Conservation (phyloP, 2,329 filamentous ascomycete genomes). For the Monilinia aucupariae region DNA sequence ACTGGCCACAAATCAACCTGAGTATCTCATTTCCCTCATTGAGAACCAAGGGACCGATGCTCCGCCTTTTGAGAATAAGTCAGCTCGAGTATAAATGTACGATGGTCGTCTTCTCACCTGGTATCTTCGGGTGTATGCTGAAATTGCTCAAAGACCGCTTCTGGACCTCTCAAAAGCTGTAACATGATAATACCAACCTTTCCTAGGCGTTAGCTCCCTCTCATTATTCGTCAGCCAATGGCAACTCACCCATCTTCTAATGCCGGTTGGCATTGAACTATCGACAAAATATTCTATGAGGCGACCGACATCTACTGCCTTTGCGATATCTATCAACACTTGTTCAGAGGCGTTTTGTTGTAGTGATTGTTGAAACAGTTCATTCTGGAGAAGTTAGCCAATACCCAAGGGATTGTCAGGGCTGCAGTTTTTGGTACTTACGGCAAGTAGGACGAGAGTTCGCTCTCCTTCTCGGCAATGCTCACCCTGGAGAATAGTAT, state of each 20-base stretch:
- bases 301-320: not conserved
- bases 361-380: slow-evolving; percentile 18
- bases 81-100: not conserved
- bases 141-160: slow-evolving; percentile 21
- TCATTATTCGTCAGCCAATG: not conserved
- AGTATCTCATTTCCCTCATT: slow-evolving; percentile 30
- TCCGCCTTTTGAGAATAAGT: slow-evolving; percentile 18
- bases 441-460: slow-evolving; percentile 29
- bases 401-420: not conserved
- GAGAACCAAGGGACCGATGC: slow-evolving; percentile 25
- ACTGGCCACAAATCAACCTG: slow-evolving; percentile 26
- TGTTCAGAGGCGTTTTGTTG: not conserved
- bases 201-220: slow-evolving; percentile 2
- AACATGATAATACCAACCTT: slow-evolving; percentile 30
- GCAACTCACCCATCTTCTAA: slow-evolving; percentile 31
- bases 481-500: slow-evolving; percentile 24
- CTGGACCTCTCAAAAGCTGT: slow-evolving; percentile 25
- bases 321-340: not conserved
- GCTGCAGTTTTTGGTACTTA: slow-evolving; percentile 18
- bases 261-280: slow-evolving; percentile 12
- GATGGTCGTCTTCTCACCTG: slow-evolving; percentile 22
- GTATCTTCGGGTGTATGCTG: slow-evolving; percentile 23
- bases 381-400: slow-evolving; percentile 19
- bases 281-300: slow-evolving; percentile 25
- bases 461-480: slow-evolving; percentile 26